Conservation (phyloP, 495 filamentous ascomycete species). For the Saxophila tyrrhenica region DNA sequence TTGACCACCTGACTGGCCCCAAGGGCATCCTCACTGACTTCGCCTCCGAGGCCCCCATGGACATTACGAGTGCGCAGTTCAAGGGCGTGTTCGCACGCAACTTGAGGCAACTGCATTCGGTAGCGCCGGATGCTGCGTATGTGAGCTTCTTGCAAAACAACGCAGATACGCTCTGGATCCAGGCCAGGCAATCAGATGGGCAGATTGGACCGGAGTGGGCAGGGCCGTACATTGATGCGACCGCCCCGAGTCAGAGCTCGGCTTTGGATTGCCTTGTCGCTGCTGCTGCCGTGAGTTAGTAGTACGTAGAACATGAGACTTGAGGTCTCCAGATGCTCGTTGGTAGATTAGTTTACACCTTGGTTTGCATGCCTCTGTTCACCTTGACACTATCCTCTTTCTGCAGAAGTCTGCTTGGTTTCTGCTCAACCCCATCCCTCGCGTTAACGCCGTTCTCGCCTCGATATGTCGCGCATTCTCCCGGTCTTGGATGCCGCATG, state of each 20-base stretch:
- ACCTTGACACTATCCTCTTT: too few relatives aligned
- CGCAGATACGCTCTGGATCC: slow-evolving; percentile 56
- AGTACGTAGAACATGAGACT: too few relatives aligned
- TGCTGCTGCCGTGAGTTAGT: slow-evolving; percentile 38
- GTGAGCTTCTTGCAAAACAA: slow-evolving; percentile 46
- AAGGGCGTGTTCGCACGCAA: slow-evolving; percentile 71
- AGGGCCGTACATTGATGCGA: slow-evolving; percentile 40
- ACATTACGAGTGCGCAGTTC: slow-evolving; percentile 59
- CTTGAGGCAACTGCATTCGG: slow-evolving; percentile 45
- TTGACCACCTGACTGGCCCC: slow-evolving; percentile 41
- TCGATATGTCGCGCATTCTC: too few relatives aligned
- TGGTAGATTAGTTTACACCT: too few relatives aligned
- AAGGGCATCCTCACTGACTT: slow-evolving; percentile 55
- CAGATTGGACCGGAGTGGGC: slow-evolving; percentile 48
- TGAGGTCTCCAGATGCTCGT: too few relatives aligned
- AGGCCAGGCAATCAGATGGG: slow-evolving; percentile 41
- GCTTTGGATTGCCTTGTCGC: slow-evolving; percentile 61
- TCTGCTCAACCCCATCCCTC: too few relatives aligned
- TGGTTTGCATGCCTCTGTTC: too few relatives aligned
- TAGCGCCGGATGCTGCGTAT: slow-evolving; percentile 40
- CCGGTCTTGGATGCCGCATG: too few relatives aligned
- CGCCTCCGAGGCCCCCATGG: slow-evolving; percentile 42
- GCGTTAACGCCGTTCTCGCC: too few relatives aligned
- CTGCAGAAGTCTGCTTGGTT: too few relatives aligned
- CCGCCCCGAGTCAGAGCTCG: slow-evolving; percentile 52